Evolutionary conservation across 1,284 basidiomycete genomes (phyloP), one percentile per base, ranked within the genome.

Genomic region (Melampsora americana): DNA sequence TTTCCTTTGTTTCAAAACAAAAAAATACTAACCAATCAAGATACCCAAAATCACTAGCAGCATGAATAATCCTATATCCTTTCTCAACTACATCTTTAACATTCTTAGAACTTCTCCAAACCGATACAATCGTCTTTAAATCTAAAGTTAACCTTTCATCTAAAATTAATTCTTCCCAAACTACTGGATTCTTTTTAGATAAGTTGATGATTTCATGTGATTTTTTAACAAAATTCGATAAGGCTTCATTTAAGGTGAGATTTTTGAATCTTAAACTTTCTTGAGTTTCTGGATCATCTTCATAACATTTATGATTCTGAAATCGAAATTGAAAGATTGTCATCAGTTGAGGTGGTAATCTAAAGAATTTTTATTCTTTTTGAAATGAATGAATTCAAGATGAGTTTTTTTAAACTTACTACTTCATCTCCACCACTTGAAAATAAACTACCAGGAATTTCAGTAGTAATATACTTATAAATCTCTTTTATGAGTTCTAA

Each of bases 371-470:
- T 42, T 77, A n/a, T n/a, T 79, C 62, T 80, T 79, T 66, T 80
- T 79, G 18, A 65, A 61, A 16, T 69, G 59, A 48, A 79, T 78
- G 39, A 65, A 70, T 35, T 35, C 5, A 35, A 35, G 3, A 4
- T 3, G 35, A 35, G 9, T 35, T 35, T 3, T 2, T 4, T 75
- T 75, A 39, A 9, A 84, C 83, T 81, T 91, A 93, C 83, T 78
- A 93, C 82, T 83, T 94, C 92, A 81, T 94, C 92, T 0, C 92
- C 92, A 1, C 92, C 92, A 0, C 90, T 90, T 78, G 88, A 88
- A 81, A 94, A 88, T 77, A 90, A 85, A 30, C 82, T 85, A 20
- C 88, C 87, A 0, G 87, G 86, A 78, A 90, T 86, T 48, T 87
- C 82, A 23, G 83, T 80, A 0, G 86, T 82, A 0, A 84, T 81